These are phyloP conservation scores for Penicillium brevicompactum DNA, from an alignment of 2,329 filamentous ascomycete genomes.

Conservation along the genomic window DNA sequence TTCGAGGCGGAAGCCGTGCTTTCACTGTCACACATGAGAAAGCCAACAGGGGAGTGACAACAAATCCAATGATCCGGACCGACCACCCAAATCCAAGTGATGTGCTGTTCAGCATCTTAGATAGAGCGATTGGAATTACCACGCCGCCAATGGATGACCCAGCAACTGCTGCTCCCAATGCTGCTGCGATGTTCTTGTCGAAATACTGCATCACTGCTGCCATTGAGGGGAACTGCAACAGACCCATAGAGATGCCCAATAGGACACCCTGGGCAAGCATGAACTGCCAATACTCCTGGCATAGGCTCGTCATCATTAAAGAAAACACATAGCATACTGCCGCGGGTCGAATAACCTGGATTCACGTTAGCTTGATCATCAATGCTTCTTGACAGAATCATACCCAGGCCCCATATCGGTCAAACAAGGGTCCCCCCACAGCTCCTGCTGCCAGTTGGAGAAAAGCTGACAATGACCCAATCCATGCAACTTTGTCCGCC, in stretches of 20 bases:
- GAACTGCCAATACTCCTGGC: conserved; percentile 56
- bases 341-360: conserved; percentile 11
- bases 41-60: conserved; percentile 47
- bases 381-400: neutral
- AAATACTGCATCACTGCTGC: conserved; percentile 53
- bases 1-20: conserved; percentile 26
- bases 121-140: conserved; percentile 52
- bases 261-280: conserved; percentile 35
- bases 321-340: conserved; percentile 50
- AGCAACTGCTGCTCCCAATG: conserved; percentile 49
- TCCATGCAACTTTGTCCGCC: conserved; percentile 12
- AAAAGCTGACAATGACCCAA: conserved; percentile 15
- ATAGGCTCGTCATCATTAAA: conserved; percentile 65
- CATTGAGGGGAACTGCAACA: conserved; percentile 50
- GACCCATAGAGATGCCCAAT: conserved; percentile 31
- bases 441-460: conserved; percentile 9
- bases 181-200: conserved; percentile 48
- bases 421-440: conserved; percentile 10
- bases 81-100: conserved; percentile 53
- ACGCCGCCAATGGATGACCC: conserved; percentile 57
- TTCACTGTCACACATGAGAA: conserved; percentile 38
- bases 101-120: conserved; percentile 51
- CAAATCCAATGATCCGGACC: conserved; percentile 53
- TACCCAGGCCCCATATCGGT: conserved; percentile 11
- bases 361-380: neutral